These are phyloP conservation scores for Blastomyces percursus DNA, from an alignment of 2,329 filamentous ascomycete genomes.

Conservation along the genomic window DNA sequence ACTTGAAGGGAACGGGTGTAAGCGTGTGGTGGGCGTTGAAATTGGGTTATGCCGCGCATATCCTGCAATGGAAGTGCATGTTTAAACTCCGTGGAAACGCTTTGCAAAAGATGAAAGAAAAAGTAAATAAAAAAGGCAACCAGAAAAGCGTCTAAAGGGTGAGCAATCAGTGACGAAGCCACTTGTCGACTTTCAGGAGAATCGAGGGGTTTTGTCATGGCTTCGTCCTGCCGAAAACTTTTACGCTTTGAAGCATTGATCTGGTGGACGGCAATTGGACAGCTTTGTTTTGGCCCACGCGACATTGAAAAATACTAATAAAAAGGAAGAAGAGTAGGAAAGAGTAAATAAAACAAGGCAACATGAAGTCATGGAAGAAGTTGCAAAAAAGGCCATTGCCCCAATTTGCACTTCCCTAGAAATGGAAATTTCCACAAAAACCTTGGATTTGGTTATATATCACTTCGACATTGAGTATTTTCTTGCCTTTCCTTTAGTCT, in stretches of 20 bases:
- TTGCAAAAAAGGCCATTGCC: not conserved
- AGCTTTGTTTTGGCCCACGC: not conserved
- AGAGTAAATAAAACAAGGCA: not conserved
- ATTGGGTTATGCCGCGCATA: not conserved
- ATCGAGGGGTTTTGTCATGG: not conserved
- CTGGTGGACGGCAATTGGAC: not conserved
- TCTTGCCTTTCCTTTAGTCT: too few species aligned
- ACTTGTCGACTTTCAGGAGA: not conserved
- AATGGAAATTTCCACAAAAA: not conserved
- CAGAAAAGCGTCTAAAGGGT: not conserved
- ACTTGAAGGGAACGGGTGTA: not conserved
- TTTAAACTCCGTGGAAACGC: not conserved
- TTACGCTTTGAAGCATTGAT: not conserved
- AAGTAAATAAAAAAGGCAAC: not conserved
- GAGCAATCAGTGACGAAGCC: not conserved
- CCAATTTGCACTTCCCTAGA: not conserved
- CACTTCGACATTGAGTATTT: not conserved
- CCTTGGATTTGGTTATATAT: not conserved
- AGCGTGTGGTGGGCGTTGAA: not conserved
- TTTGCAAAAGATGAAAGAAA: not conserved
- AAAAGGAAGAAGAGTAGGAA: not conserved
- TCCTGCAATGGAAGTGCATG: not conserved
- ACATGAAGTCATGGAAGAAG: not conserved
- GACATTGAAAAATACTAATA: not conserved
- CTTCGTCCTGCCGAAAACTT: not conserved